A percentile compares a stretch with the other conserved stretches of the same genome.
Evolutionary conservation across 305 asterid genomes (phyloP).

Genomic region (Striga hermonthica): DNA sequence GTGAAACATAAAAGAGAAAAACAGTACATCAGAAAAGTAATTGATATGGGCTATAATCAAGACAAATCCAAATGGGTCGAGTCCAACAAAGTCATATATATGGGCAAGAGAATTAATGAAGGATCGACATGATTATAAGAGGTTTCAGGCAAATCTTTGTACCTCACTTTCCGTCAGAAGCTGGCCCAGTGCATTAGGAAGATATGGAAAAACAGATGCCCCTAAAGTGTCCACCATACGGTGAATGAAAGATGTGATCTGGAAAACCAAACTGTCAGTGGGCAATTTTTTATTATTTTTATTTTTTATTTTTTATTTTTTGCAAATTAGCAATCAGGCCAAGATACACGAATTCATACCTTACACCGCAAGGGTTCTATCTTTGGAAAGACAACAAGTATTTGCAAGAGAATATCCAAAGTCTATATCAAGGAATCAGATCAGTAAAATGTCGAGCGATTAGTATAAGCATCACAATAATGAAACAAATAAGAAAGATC

Average conservation of each 20-base stretch:
- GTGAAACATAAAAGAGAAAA: background rate
- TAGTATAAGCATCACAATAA: constrained; percentile 7
- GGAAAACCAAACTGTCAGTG: constrained; percentile 33
- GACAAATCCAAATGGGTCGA: too few relatives aligned
- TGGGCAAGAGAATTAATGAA: too few relatives aligned
- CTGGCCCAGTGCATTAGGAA: constrained; percentile 89
- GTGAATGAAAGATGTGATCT: constrained; percentile 92
- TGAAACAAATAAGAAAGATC: background rate
- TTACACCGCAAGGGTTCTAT: constrained; percentile 70
- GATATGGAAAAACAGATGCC: constrained; percentile 79
- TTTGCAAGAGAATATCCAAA: constrained; percentile 76
- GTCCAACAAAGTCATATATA: too few relatives aligned
- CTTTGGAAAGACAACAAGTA: constrained; percentile 83
- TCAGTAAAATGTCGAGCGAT: constrained; percentile 24
- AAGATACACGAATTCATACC: constrained; percentile 46
- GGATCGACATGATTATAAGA: background rate
- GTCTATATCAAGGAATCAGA: constrained; percentile 53
- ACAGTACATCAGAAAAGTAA: background rate
- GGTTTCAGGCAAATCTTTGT: constrained; percentile 26
- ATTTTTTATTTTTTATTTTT: background rate
- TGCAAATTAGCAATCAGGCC: constrained; percentile 8
- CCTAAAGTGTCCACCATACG: constrained; percentile 98
- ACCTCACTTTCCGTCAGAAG: constrained; percentile 92
- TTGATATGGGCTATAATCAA: background rate
- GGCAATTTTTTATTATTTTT: background rate